These are phyloP conservation scores for Talaromyces sp. DNA, from an alignment of 2,329 filamentous ascomycete species.

Conservation along the genomic window DNA sequence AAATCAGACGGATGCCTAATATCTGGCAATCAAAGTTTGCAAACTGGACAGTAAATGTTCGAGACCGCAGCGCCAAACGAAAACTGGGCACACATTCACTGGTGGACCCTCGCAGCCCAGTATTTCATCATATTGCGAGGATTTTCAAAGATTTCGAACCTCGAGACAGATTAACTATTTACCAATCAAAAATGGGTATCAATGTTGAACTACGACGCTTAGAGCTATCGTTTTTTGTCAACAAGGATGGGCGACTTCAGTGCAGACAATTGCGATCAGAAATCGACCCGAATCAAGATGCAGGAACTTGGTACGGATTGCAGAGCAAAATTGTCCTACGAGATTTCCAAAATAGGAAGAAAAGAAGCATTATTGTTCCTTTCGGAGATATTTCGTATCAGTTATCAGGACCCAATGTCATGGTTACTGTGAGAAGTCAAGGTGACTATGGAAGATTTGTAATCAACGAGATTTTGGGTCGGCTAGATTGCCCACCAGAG, in stretches of 20 bases:
- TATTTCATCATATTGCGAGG: constrained; percentile 33
- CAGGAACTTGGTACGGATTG: constrained; percentile 57
- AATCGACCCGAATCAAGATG: constrained; percentile 54
- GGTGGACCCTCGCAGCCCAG: constrained; percentile 44
- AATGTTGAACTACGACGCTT: constrained; percentile 48
- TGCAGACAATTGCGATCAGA: constrained; percentile 47
- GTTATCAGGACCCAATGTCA: constrained; percentile 38
- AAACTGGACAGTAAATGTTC: background rate
- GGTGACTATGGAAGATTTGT: constrained; percentile 46
- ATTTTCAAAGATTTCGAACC: constrained; percentile 51
- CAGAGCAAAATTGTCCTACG: constrained; percentile 54
- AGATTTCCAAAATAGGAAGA: constrained; percentile 32
- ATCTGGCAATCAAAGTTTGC: background rate
- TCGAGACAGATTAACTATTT: constrained; percentile 39
- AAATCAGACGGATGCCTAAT: constrained; percentile 44
- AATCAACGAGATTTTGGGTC: constrained; percentile 51
- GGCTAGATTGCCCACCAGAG: constrained; percentile 54
- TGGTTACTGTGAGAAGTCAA: constrained; percentile 29
- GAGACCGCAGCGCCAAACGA: background rate
- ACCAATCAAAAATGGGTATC: constrained; percentile 37
- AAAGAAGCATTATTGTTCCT: constrained; percentile 51
- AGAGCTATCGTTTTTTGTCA: constrained; percentile 52
- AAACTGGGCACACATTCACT: constrained; percentile 27
- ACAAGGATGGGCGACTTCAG: constrained; percentile 35
- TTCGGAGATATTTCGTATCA: constrained; percentile 33